Evolutionary conservation across 148 eudicot species (phyloP).

Genomic region (Arbutus unedo): DNA sequence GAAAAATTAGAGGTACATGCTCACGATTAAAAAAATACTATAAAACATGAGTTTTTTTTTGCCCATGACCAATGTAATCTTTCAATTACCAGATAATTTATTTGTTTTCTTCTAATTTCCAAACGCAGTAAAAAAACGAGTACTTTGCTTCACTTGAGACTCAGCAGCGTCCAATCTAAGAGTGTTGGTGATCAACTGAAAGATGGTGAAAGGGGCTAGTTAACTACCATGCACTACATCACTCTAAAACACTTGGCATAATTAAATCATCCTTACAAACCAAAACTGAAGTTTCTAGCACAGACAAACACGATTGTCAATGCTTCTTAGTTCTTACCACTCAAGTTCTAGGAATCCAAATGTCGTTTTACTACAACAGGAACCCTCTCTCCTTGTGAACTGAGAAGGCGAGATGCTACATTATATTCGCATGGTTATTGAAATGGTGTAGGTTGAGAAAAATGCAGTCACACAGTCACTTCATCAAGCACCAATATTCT

Average conservation of each 20-base stretch:
- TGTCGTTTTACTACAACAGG: conserved; percentile 3
- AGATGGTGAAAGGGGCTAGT: not conserved
- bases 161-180: not conserved
- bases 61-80: too few relatives aligned
- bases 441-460: not conserved
- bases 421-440: not conserved
- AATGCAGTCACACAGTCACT: not conserved
- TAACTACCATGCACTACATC: not conserved
- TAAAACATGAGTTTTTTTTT: too few relatives aligned
- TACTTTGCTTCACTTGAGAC: too few relatives aligned
- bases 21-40: too few relatives aligned
- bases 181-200: not conserved
- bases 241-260: not conserved
- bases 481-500: conserved; percentile 68
- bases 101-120: too few relatives aligned
- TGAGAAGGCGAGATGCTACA: not conserved
- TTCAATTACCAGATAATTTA: too few relatives aligned
- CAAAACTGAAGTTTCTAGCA: conserved; percentile 7
- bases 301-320: not conserved
- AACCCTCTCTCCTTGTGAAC: not conserved
- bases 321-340: conserved; percentile 1
- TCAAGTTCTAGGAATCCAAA: not conserved
- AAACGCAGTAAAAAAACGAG: too few relatives aligned
- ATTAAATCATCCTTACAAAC: not conserved
- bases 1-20: too few relatives aligned